Evolutionary conservation across 2,329 filamentous ascomycete genomes (phyloP).

Genomic region (Raffaelea deltoideospora): DNA sequence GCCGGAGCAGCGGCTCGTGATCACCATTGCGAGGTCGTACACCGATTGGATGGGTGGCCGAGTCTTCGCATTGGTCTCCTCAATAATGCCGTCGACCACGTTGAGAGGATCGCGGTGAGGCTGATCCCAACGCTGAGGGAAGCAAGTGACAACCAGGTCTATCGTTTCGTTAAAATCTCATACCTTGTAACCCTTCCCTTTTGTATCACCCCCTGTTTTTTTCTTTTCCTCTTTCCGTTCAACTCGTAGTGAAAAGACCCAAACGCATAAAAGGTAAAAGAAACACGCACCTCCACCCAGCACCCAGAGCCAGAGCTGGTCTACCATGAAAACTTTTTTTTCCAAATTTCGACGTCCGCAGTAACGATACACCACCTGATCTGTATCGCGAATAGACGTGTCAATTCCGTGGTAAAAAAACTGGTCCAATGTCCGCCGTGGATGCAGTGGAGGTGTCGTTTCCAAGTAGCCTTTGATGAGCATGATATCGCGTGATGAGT

Average conservation of each 20-base stretch:
- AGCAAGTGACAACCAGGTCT: slow-evolving; percentile 44
- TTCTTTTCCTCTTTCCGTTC: no score
- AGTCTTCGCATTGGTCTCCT: slow-evolving; percentile 50
- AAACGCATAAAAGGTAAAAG: no score
- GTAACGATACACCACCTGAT: slow-evolving; percentile 52
- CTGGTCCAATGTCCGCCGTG: slow-evolving; percentile 48
- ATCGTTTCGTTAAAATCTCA: no score
- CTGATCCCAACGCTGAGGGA: slow-evolving; percentile 43
- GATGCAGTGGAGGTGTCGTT: slow-evolving; percentile 34
- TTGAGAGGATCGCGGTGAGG: slow-evolving; percentile 47
- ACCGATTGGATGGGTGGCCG: slow-evolving; percentile 42
- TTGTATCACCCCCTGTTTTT: no score
- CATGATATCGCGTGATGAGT: slow-evolving; percentile 23
- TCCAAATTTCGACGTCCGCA: slow-evolving; percentile 22
- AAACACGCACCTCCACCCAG: slow-evolving; percentile 23
- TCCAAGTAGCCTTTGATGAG: slow-evolving; percentile 31
- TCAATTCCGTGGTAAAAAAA: slow-evolving; percentile 52
- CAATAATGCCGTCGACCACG: slow-evolving; percentile 46
- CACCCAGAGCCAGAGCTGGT: slow-evolving; percentile 54
- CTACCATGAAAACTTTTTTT: slow-evolving; percentile 51
- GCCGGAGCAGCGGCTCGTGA: slow-evolving; percentile 43
- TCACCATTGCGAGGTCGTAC: slow-evolving; percentile 47
- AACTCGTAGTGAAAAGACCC: no score
- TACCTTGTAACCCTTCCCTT: no score
- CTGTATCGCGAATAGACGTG: slow-evolving; percentile 41